Base-by-base conservation (phyloP, 768 basidiomycete genomes). In the Solioccasus polychromus region DNA sequence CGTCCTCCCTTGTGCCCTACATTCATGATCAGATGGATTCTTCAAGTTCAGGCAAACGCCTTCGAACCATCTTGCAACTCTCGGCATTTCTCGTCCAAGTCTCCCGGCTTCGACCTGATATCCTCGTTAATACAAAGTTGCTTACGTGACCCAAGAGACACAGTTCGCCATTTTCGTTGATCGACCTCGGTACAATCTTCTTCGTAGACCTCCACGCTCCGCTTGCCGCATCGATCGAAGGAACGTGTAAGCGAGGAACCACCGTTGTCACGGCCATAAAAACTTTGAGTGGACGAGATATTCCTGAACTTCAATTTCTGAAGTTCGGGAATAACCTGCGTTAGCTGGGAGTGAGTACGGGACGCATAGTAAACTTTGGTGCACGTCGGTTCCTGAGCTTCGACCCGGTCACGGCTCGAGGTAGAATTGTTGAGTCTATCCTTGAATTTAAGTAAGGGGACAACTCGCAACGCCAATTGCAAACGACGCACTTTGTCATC, bases 341-440 rank as follows among this genome's bases (percentile, higher is more conserved):
- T 76, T 4, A 99, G 78, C 59, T 99, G 95, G 2, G 94, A 94
- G 67, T 99, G 95, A 1, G 95, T 99, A 25, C 95, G 76, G 0
- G 96, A 98, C 0, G 94, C 88, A 59, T 94, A 96, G 64, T 82
- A 96, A 49, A 98, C 85, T 73, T 92, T 88, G 29, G 80, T 85
- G 58, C 85, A 88, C 4, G 76, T 74, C 14, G 75, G 74, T 46
- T 83, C 83, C 35, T 70, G 69, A 24, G 54, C 45, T 24, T 51
- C 50, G 8, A 31, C 28, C 18, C 26, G 47, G 17, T 57, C 36
- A 39, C 43, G 38, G 23, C 19, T 36, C 19, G 53, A 51, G 25
- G 6, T 22, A 1, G 48, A 26, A 2, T 35, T 53, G 25, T 48
- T 38, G 2, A 66, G 44, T 48, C 64, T 61, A 34, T 24, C 42